phyloP scores from a whole-genome alignment of 139 green algal species.

The Dunaliella sp. region DNA sequence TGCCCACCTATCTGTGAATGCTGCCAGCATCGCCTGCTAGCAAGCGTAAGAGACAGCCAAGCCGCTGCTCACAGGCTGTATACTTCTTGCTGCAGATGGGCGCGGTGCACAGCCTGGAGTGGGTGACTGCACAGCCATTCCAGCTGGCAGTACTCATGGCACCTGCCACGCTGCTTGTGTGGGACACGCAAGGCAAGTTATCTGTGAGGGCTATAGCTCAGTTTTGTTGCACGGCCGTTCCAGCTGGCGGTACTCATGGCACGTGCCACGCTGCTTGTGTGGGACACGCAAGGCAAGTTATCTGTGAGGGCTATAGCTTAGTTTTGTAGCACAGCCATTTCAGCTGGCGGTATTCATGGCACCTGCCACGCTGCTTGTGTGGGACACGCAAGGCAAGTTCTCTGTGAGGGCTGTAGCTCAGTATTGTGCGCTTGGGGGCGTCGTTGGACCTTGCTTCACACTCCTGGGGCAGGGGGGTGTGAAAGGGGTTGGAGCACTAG shows the following conservation, averaged over 20 bases:
- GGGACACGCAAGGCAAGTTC: slow-evolving; percentile 60
- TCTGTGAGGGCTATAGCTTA: not conserved
- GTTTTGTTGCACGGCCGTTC: slow-evolving; percentile 10
- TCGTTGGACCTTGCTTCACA: too few species aligned
- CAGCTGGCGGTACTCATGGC: slow-evolving; percentile 71
- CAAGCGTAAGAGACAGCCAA: too few species aligned
- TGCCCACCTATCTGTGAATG: too few species aligned
- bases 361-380: slow-evolving; percentile 66
- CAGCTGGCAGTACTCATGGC: slow-evolving; percentile 71
- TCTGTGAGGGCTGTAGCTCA: not conserved
- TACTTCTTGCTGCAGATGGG: slow-evolving; percentile 16
- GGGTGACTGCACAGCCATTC: slow-evolving; percentile 49
- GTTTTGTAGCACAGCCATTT: slow-evolving; percentile 11
- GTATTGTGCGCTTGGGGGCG: too few species aligned
- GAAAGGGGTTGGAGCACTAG: too few species aligned
- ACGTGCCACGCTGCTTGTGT: slow-evolving; percentile 66
- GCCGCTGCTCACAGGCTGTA: too few species aligned
- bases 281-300: slow-evolving; percentile 60
- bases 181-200: slow-evolving; percentile 60
- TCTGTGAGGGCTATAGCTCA: not conserved
- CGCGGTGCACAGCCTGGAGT: slow-evolving; percentile 54
- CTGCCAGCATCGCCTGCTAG: too few species aligned
- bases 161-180: slow-evolving; percentile 66
- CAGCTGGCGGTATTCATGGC: slow-evolving; percentile 71
- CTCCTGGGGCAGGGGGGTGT: too few species aligned